phyloP scores from a whole-genome alignment of 2,329 filamentous ascomycete species.

The Teratosphaeria destructans region DNA sequence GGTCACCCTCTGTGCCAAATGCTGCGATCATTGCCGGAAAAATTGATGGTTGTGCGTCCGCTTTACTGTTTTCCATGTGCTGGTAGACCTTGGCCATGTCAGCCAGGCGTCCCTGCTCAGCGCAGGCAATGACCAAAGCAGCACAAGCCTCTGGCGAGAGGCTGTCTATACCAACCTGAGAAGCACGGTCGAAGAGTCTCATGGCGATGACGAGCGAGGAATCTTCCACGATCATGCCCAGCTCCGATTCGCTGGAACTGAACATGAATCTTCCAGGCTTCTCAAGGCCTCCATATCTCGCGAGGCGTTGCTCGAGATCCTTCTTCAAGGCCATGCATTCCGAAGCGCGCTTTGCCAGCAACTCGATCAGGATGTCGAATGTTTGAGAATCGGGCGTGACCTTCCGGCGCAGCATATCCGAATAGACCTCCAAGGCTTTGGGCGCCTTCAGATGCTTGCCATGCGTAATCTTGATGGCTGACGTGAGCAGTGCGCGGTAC shows the following conservation, averaged over 20 bases:
- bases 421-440: slow-evolving; percentile 88
- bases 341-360: slow-evolving; percentile 70
- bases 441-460: slow-evolving; percentile 76
- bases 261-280: slow-evolving; percentile 80
- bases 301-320: slow-evolving; percentile 67
- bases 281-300: slow-evolving; percentile 76
- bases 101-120: slow-evolving; percentile 65
- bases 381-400: slow-evolving; percentile 74
- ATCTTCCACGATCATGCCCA: slow-evolving; percentile 76
- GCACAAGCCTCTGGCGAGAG: slow-evolving; percentile 79
- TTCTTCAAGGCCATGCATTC: slow-evolving; percentile 66
- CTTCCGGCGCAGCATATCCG: slow-evolving; percentile 84
- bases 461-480: slow-evolving; percentile 70
- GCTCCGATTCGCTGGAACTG: slow-evolving; percentile 75
- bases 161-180: slow-evolving; percentile 47
- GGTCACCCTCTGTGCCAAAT: slow-evolving; percentile 70
- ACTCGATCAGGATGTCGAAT: slow-evolving; percentile 75
- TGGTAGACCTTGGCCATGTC: slow-evolving; percentile 88
- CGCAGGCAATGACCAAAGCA: slow-evolving; percentile 76
- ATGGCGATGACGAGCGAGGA: slow-evolving; percentile 77
- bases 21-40: slow-evolving; percentile 94
- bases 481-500: slow-evolving; percentile 84
- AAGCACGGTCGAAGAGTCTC: slow-evolving; percentile 72
- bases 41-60: slow-evolving; percentile 66
- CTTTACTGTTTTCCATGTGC: slow-evolving; percentile 74